Base-by-base conservation (phyloP, 2,329 filamentous ascomycete genomes). In the Raffaelea ambrosiae region DNA sequence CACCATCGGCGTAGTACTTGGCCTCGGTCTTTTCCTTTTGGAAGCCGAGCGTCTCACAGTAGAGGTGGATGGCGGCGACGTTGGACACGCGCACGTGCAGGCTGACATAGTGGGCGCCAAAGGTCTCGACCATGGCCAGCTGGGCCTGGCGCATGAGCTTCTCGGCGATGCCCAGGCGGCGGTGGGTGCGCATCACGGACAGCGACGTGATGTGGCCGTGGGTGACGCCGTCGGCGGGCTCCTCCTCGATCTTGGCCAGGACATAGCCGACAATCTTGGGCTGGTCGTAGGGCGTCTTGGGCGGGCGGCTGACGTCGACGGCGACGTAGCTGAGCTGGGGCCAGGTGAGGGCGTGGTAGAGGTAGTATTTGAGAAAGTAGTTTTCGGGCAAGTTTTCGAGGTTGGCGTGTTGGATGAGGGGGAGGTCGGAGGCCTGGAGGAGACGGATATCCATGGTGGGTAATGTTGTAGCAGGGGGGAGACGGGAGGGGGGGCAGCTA, bases 351-450 rank as follows among this genome's bases (percentile, higher is more conserved):
- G 91, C 90, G 70, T 98, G 93, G 79, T 98, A 98, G 62, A 98
- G 83, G 74, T 98, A 98, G 77, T 98, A 98, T 78, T 98, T 98
- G 70, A 95, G 87, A 67, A 97, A 97, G 79, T 98, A 98, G 76
- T 98, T 98, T 70, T 98, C 93, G 55, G 93, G 93, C 47, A 98
- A 79, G 73, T 98, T 98, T 66, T 94, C 95, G 65, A 98, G 90
- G 74, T 98, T 97, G 63, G 91, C 91, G 68, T 94, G 89, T 72
- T 98, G 93, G 64, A 98, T 89, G 63, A 93, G 83, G 56, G 88
- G 88, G 56, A 94, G 86, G 69, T 94, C 88, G 54, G 81, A 85
- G 54, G 88, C 75, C 56, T 81, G 84, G 57, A 98, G 82, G 55
- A 93, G 74, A 55, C 91, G 85, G 69, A 98, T 95, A 71, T 94